Evolutionary conservation across 2,329 filamentous ascomycete genomes (phyloP).

Genomic region (Neonectria punicea): DNA sequence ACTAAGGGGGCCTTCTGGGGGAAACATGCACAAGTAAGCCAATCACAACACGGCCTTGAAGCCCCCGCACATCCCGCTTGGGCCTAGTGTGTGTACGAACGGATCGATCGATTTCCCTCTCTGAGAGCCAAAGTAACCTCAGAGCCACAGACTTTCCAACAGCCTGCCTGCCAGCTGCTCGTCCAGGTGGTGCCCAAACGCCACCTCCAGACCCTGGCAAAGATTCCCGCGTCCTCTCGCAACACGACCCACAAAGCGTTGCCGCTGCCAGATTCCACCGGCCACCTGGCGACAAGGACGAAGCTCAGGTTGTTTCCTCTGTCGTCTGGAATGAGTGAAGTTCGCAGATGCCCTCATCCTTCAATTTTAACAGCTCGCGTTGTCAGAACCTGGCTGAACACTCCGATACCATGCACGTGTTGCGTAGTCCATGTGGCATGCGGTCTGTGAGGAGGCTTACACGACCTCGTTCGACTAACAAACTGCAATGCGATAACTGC

Average conservation of each 20-base stretch:
- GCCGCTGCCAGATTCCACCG: not conserved
- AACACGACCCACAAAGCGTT: constrained; percentile 1
- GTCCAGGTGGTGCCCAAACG: not conserved
- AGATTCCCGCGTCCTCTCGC: not conserved
- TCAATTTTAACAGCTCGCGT: not conserved
- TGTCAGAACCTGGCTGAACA: not conserved
- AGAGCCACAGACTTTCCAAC: not conserved
- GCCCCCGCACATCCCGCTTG: constrained; percentile 26
- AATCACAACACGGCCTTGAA: constrained; percentile 21
- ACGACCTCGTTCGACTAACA: not conserved
- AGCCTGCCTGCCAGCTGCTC: not conserved
- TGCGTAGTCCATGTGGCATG: not conserved
- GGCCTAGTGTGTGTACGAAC: constrained; percentile 35
- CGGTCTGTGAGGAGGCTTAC: not conserved
- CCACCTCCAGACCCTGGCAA: not conserved
- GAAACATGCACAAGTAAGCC: constrained; percentile 23
- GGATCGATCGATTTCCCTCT: constrained; percentile 42
- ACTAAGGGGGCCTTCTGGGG: constrained; percentile 31
- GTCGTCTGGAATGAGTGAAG: constrained; percentile 10
- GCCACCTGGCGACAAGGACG: not conserved
- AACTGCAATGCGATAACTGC: not conserved
- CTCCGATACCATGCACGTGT: not conserved
- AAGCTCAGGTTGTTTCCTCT: not conserved
- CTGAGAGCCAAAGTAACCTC: constrained; percentile 1
- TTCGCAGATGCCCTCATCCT: not conserved